phyloP scores from a whole-genome alignment of 257 asterid species.

The Fraxinus quadrangulata region DNA sequence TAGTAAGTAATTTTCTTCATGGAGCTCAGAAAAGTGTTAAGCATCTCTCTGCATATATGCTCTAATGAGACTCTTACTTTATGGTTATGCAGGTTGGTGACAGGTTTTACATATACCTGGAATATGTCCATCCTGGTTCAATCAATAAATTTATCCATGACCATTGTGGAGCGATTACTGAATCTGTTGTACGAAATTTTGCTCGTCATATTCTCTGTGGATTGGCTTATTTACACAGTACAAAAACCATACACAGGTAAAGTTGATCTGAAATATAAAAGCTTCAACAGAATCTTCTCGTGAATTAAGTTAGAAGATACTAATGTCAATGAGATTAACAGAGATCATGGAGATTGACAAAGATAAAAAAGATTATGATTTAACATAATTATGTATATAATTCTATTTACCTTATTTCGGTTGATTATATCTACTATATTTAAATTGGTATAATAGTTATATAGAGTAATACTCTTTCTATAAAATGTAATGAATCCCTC shows the following conservation, averaged over 20 bases:
- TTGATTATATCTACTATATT: too few species aligned
- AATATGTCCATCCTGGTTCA: slow-evolving; percentile 95
- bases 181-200: slow-evolving; percentile 83
- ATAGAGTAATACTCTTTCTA: too few species aligned
- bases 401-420: too few species aligned
- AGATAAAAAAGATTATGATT: too few species aligned
- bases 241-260: slow-evolving; percentile 89
- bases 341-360: too few species aligned
- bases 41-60: slow-evolving; percentile 14
- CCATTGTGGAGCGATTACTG: slow-evolving; percentile 84
- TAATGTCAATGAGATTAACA: background rate
- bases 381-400: too few species aligned
- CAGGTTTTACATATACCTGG: slow-evolving; percentile 80
- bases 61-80: slow-evolving; percentile 24
- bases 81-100: slow-evolving; percentile 61
- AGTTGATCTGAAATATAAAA: slow-evolving; percentile 5
- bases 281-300: background rate
- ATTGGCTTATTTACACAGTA: slow-evolving; percentile 82
- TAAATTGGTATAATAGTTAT: too few species aligned
- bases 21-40: background rate
- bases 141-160: slow-evolving; percentile 72
- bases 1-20: slow-evolving; percentile 47
- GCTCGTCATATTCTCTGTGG: slow-evolving; percentile 92
- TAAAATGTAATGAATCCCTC: too few species aligned
- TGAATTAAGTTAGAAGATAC: background rate